Base-by-base conservation (phyloP, 805 yeast genomes). In the Isabelozyma heimii region DNA sequence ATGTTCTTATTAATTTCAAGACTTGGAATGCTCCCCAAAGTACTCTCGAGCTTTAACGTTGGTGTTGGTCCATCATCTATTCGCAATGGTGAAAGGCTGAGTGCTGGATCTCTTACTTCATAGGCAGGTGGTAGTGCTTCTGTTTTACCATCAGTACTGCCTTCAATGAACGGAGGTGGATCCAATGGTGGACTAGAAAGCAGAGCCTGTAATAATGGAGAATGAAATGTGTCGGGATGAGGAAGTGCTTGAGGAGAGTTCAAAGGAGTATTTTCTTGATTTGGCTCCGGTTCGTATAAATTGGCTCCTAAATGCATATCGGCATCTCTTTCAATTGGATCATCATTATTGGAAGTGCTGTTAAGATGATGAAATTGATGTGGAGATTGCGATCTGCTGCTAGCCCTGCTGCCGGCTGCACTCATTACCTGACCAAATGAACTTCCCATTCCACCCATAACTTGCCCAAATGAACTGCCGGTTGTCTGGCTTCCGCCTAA, bases 191-290 rank as follows among this genome's bases (percentile, higher is more conserved):
- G 69, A 5, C 70, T 59, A 9, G 65, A 63, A 30, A 30, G 5
- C 35, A 10, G 35, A 6, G 35, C 35, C n/a, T 30, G 35, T 4
- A 30, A 8, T 5, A 80, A 61, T 2, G 81, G 72, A 1, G 86
- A 80, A 20, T 73, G 66, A 45, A 67, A 58, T 0, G 69, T 63
- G 1, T 57, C 66, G 4, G 69, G 67, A 53, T 63, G 68, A 2
- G 89, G 89, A 42, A 76, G 60, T 4, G 89, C 90, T 52, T 83
- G 91, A 1, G 88, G 87, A 0, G 89, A 83, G 28, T 76, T 68
- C 45, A 83, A 55, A 46, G 72, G 80, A 4, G 72, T 61, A 10
- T 55, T 52, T 1, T 52, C 44, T 5, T 75, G 76, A 16, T 76
- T 60, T 14, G 62, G 62, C 1, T 69, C 74, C 0, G 91, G 91